Base-by-base conservation (phyloP, 2,329 filamentous ascomycete species). In the Leptodontidium sp. region DNA sequence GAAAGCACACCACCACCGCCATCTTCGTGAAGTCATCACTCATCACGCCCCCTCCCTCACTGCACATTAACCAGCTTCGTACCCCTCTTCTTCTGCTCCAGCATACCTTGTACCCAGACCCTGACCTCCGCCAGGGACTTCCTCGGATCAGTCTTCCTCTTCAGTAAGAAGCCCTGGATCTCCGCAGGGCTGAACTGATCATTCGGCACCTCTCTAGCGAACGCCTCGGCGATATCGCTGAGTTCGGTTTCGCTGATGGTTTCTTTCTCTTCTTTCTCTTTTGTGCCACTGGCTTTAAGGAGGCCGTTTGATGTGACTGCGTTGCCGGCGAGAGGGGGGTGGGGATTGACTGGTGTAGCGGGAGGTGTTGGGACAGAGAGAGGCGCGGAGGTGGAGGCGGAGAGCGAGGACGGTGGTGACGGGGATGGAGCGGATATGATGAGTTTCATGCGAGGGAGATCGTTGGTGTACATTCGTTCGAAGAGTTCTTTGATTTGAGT, bases 101-200 rank as follows among this genome's bases (percentile, higher is more conserved):
- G 59, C 70, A 84, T 79, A 1, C 81, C 84, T 66, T 83, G 81
- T 1, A 88, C 85, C 88, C 88, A 90, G 6, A 72, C 78, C 1
- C 81, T 80, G 1, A 84, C 84, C 74, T 89, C 86, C 24, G 80
- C 79, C 43, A 89, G 75, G 1, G 89, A 88, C 72, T 82, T 81
- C 11, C 80, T 79, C 7, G 88, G 88, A 45, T 84, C 82, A 79
- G 85, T 86, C 80, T 90, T 91, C 53, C 87, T 80, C 78, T 88
- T 89, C 57, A 91, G 79, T 68, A 91, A 75, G 77, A 89, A 91
- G 0, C 88, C 88, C 76, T 91, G 88, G 52, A 91, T 86, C 77
- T 90, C 86, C 0, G 89, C 89, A 0, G 89, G 88, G 29, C 83
- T 85, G 70, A 90, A 85, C 52, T 79, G 77, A 1, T 78, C 80